These are phyloP conservation scores for Mycena leptocephala DNA, from an alignment of 768 basidiomycete species.

Conservation along the genomic window DNA sequence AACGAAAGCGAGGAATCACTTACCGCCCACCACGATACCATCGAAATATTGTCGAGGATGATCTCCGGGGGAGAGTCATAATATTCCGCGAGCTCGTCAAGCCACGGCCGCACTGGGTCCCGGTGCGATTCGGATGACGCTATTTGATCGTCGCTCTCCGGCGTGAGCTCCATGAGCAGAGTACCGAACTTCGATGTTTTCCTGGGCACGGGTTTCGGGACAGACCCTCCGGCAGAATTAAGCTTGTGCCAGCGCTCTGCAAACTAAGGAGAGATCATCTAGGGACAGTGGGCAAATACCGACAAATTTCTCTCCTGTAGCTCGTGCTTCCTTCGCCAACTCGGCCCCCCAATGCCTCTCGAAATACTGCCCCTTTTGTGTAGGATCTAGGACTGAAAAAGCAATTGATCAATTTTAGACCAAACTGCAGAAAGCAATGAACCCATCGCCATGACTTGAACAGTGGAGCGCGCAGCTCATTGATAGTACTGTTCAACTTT, in stretches of 20 bases:
- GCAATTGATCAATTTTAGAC: no score
- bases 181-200: neutral
- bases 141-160: neutral
- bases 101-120: neutral
- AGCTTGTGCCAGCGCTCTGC: neutral
- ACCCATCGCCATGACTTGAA: neutral
- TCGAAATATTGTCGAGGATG: neutral
- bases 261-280: neutral
- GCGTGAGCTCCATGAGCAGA: neutral
- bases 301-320: neutral
- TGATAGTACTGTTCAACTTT: constrained; percentile 1
- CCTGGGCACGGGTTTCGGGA: neutral
- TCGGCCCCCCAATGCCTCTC: no score
- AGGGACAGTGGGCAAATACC: no score
- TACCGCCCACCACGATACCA: constrained; percentile 10
- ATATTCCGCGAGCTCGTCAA: neutral
- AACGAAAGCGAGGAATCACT: neutral
- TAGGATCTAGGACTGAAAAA: neutral
- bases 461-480: neutral
- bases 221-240: neutral
- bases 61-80: neutral
- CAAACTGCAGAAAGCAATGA: neutral
- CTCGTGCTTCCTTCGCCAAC: neutral
- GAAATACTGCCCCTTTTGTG: neutral
- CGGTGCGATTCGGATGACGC: neutral